A percentile compares a stretch with the other conserved stretches of the same genome.
Conservation (phyloP, 2,329 filamentous ascomycete genomes). For the Samsoniella hepiali region DNA sequence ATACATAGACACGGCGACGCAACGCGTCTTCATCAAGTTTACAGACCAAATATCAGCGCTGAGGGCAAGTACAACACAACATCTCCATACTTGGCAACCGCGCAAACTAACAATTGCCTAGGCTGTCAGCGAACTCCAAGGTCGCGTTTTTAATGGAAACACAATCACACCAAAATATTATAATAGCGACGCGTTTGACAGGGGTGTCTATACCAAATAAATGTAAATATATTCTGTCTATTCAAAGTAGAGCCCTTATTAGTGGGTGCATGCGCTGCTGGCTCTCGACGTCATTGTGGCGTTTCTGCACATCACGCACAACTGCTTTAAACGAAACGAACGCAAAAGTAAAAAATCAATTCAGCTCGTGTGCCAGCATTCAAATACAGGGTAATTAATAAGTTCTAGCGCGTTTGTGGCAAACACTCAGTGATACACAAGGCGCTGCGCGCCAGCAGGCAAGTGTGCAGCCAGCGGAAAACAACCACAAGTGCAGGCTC, state of each 20-base stretch:
- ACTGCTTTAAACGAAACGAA: not conserved
- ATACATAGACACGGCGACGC: conserved; percentile 63
- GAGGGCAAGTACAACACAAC: conserved; percentile 50
- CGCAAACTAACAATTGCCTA: conserved; percentile 31
- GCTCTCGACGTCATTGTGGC: too few species aligned
- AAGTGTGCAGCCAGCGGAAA: conserved; percentile 5
- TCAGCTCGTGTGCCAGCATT: conserved; percentile 22
- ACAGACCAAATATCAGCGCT: conserved; percentile 80
- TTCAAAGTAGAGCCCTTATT: not conserved
- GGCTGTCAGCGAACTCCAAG: conserved; percentile 88
- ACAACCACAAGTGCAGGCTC: conserved; percentile 35
- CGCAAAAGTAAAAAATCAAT: conserved; percentile 15
- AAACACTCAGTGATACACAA: conserved; percentile 11
- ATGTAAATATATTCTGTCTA: not conserved
- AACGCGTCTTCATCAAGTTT: conserved; percentile 89
- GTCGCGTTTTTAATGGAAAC: conserved; percentile 85
- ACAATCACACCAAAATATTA: conserved; percentile 79
- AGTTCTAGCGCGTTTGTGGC: conserved; percentile 39
- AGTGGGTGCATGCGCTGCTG: too few species aligned
- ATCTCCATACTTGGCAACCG: too few species aligned
- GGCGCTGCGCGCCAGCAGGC: not conserved
- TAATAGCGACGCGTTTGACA: conserved; percentile 77
- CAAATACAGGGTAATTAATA: conserved; percentile 43
- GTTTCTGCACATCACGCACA: not conserved
- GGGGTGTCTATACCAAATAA: conserved; percentile 48